Evolutionary conservation across 2,329 filamentous ascomycete genomes (phyloP).

Genomic region (Trichoderma pleuroti): DNA sequence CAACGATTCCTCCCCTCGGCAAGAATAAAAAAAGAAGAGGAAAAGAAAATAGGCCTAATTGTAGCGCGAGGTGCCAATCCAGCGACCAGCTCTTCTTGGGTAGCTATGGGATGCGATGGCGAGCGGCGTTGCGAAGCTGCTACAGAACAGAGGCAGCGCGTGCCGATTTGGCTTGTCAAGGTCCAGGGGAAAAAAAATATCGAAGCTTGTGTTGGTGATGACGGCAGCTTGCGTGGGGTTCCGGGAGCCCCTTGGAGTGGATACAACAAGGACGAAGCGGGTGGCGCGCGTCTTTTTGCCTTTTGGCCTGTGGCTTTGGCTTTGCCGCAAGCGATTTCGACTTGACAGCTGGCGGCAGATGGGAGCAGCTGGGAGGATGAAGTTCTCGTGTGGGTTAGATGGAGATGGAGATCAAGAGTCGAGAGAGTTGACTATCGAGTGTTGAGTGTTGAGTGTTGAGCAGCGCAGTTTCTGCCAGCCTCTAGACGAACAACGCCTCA

Average conservation of each 20-base stretch:
- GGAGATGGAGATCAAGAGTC: background rate
- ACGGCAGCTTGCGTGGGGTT: conserved; percentile 20
- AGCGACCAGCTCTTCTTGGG: conserved; percentile 29
- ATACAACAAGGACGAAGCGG: background rate
- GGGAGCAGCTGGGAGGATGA: background rate
- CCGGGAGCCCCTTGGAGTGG: conserved; percentile 15
- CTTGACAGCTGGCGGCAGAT: conserved; percentile 5
- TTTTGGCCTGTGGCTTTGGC: background rate
- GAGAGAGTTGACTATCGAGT: background rate
- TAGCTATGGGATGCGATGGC: conserved; percentile 34
- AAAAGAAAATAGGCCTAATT: conserved; percentile 21
- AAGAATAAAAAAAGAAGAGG: background rate
- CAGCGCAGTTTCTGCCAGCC: background rate
- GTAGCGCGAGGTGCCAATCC: conserved; percentile 29
- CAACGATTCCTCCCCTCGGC: conserved; percentile 1
- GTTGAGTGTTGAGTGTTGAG: background rate
- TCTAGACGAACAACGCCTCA: background rate
- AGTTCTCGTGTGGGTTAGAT: background rate
- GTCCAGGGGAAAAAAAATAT: conserved; percentile 8
- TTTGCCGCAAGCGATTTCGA: background rate
- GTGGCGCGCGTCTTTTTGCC: conserved; percentile 15
- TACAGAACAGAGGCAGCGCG: conserved; percentile 10
- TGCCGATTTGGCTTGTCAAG: conserved; percentile 10
- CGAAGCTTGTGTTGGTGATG: conserved; percentile 14
- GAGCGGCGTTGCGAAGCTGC: background rate